Evolutionary conservation across 2,329 filamentous ascomycete genomes (phyloP).

Genomic region (Colletotrichum camelliae): DNA sequence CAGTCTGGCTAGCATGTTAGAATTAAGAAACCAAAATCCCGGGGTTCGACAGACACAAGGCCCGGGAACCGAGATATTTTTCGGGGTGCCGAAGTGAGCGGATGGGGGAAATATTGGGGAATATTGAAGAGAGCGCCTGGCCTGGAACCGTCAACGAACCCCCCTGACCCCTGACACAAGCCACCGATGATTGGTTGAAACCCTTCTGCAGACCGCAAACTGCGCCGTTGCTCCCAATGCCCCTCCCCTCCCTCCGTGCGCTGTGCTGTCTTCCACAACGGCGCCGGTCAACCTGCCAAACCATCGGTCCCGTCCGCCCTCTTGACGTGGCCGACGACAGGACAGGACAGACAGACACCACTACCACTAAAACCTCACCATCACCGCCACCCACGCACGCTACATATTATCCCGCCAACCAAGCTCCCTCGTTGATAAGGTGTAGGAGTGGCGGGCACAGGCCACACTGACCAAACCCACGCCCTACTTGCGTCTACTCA

Average conservation of each 20-base stretch:
- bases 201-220: not conserved
- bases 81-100: conserved; percentile 1
- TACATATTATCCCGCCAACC: not conserved
- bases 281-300: not conserved
- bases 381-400: not conserved
- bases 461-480: not conserved
- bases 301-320: not conserved
- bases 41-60: not conserved
- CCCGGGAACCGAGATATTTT: conserved; percentile 2
- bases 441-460: not conserved
- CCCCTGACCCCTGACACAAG: not conserved
- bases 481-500: no score
- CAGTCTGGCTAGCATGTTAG: not conserved
- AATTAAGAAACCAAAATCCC: not conserved
- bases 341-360: no score
- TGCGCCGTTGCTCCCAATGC: not conserved
- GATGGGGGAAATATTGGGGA: not conserved
- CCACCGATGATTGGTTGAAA: not conserved
- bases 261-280: not conserved
- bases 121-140: not conserved
- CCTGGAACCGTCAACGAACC: not conserved
- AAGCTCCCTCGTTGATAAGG: not conserved
- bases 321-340: not conserved
- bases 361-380: not conserved
- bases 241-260: not conserved